Conservation (phyloP, 495 filamentous ascomycete genomes). For the Penicillium parvum region DNA sequence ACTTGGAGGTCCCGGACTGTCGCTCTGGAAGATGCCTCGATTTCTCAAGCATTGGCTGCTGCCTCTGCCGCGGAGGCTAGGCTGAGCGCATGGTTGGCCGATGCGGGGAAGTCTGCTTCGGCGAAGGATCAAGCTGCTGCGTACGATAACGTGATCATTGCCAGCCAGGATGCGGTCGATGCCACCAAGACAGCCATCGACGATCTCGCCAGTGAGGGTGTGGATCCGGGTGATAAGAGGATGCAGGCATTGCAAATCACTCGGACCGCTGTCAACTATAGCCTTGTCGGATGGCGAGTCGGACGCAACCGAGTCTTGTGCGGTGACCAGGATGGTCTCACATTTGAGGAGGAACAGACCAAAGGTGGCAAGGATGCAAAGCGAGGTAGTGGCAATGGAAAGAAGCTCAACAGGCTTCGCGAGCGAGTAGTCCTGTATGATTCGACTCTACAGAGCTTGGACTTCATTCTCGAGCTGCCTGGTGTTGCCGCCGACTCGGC, state of each 20-base stretch:
- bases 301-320: constrained; percentile 87
- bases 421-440: constrained; percentile 93
- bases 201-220: constrained; percentile 75
- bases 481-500: constrained; percentile 83
- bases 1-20: constrained; percentile 88
- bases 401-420: constrained; percentile 72
- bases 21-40: constrained; percentile 87
- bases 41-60: constrained; percentile 66
- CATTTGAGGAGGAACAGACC: constrained; percentile 52
- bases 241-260: constrained; percentile 94
- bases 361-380: constrained; percentile 49
- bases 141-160: constrained; percentile 85
- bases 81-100: constrained; percentile 42
- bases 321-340: constrained; percentile 69
- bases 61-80: constrained; percentile 51
- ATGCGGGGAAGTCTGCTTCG: constrained; percentile 34
- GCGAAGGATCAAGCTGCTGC: constrained; percentile 64
- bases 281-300: constrained; percentile 88
- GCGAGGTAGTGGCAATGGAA: constrained; percentile 57
- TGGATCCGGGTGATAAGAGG: constrained; percentile 76
- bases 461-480: constrained; percentile 82
- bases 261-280: constrained; percentile 86
- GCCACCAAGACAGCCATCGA: constrained; percentile 90
- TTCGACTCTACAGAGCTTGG: constrained; percentile 79
- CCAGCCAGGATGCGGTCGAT: constrained; percentile 92